phyloP scores from a whole-genome alignment of 495 filamentous ascomycete species.

The Neurospora sp. region DNA sequence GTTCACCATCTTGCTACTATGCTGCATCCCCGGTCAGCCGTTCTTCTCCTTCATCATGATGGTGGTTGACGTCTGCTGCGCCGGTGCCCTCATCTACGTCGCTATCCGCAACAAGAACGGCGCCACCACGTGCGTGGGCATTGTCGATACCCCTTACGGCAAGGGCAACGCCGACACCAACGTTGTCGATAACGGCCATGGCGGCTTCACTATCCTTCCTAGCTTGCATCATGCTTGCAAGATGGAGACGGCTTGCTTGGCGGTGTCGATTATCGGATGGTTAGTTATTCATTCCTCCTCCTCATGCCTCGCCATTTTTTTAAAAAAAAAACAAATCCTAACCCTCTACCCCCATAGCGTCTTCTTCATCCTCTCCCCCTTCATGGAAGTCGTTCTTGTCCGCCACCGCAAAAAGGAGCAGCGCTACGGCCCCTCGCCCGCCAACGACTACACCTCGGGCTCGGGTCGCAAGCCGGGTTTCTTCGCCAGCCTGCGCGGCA shows the following conservation, averaged over 20 bases:
- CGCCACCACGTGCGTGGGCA: constrained; percentile 47
- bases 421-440: constrained; percentile 65
- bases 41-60: constrained; percentile 60
- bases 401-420: constrained; percentile 69
- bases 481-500: constrained; percentile 19
- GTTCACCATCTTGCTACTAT: constrained; percentile 60
- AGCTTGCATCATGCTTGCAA: constrained; percentile 51
- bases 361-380: constrained; percentile 57
- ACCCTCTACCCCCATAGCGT: constrained; percentile 19
- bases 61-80: constrained; percentile 50
- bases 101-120: constrained; percentile 53
- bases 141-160: constrained; percentile 57
- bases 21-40: constrained; percentile 63
- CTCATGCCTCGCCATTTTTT: neutral
- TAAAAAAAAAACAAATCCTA: too few relatives aligned
- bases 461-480: constrained; percentile 19
- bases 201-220: constrained; percentile 30
- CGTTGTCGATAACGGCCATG: constrained; percentile 24
- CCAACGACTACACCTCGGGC: constrained; percentile 50
- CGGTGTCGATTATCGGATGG: constrained; percentile 68
- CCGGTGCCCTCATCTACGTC: constrained; percentile 50
- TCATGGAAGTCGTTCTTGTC: constrained; percentile 52
- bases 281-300: constrained; percentile 36
- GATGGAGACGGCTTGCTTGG: constrained; percentile 62
- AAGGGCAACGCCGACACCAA: constrained; percentile 40